Percentiles rank a stretch among this genome's conserved stretches.
These are phyloP conservation scores for Dillenia turbinata DNA, from an alignment of 164 flowering plant genomes.

Conservation along the genomic window DNA sequence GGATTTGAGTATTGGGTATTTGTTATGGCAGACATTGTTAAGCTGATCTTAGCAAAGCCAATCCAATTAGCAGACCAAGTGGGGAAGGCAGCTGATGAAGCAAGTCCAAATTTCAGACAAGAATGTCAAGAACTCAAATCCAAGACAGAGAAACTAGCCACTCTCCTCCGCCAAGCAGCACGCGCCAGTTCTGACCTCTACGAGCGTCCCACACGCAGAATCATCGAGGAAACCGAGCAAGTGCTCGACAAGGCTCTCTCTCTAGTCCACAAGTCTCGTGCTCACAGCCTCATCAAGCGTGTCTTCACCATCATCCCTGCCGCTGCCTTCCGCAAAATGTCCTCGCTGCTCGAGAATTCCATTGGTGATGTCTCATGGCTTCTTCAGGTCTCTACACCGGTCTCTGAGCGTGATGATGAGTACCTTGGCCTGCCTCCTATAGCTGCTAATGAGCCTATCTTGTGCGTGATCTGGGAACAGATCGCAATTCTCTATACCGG, in stretches of 20 bases:
- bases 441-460: constrained; percentile 82
- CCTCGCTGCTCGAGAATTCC: constrained; percentile 48
- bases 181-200: constrained; percentile 66
- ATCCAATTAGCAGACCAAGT: constrained; percentile 74
- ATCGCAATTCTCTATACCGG: constrained; percentile 57
- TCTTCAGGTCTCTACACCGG: constrained; percentile 65
- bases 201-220: constrained; percentile 83
- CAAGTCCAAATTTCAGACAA: constrained; percentile 41
- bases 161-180: constrained; percentile 73
- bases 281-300: constrained; percentile 49
- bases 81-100: constrained; percentile 54
- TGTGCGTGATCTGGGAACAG: constrained; percentile 92
- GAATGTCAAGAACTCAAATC: constrained; percentile 66
- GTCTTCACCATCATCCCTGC: constrained; percentile 67
- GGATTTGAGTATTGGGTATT: constrained; percentile 49
- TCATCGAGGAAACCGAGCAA: constrained; percentile 79
- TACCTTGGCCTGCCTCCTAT: constrained; percentile 86
- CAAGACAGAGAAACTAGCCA: constrained; percentile 67
- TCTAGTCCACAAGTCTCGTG: constrained; percentile 65
- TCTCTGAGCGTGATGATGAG: constrained; percentile 51
- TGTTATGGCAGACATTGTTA: constrained; percentile 65
- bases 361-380: constrained; percentile 81
- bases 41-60: constrained; percentile 60
- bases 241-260: constrained; percentile 65
- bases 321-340: constrained; percentile 51